A percentile compares a stretch with the other conserved stretches of the same genome.
These are phyloP conservation scores for Astrocystis sublimbata DNA, from an alignment of 495 filamentous ascomycete species.

Conservation along the genomic window DNA sequence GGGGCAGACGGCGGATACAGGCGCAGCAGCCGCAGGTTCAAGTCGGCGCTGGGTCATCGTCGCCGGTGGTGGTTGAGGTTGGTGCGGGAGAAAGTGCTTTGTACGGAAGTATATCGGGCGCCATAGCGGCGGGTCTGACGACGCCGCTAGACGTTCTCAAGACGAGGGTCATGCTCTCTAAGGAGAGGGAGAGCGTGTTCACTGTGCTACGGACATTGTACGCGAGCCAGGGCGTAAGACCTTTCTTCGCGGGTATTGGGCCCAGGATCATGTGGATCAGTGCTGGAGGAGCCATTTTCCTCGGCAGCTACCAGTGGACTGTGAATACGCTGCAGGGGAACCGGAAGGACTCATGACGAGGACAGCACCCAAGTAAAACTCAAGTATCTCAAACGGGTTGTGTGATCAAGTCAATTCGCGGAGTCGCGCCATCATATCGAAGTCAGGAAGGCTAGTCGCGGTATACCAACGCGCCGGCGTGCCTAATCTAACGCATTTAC, in stretches of 20 bases:
- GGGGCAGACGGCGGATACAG: constrained; percentile 39
- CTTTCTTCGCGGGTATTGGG: constrained; percentile 86
- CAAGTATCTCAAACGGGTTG: neutral
- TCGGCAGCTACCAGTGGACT: constrained; percentile 94
- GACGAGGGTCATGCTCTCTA: constrained; percentile 90
- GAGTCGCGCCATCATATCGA: neutral
- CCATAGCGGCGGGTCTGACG: constrained; percentile 82
- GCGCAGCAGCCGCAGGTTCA: constrained; percentile 56
- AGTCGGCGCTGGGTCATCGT: too few relatives aligned
- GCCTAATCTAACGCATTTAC: constrained; percentile 11
- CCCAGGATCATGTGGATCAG: constrained; percentile 93
- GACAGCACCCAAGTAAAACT: too few relatives aligned
- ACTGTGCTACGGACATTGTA: constrained; percentile 67
- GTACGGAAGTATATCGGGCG: constrained; percentile 82
- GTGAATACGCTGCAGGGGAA: constrained; percentile 65
- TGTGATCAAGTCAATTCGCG: constrained; percentile 8
- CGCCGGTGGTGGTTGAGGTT: constrained; percentile 55
- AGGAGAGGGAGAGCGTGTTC: constrained; percentile 56
- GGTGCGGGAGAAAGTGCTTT: constrained; percentile 78
- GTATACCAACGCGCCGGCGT: constrained; percentile 4
- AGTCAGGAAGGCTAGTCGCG: constrained; percentile 2
- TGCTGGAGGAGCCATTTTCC: constrained; percentile 87
- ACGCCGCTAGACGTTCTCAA: constrained; percentile 96
- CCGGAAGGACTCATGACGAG: too few relatives aligned
- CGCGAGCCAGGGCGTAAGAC: constrained; percentile 66